These are phyloP conservation scores for Kandelia obovata DNA, from an alignment of 345 rosid species.

Conservation along the genomic window DNA sequence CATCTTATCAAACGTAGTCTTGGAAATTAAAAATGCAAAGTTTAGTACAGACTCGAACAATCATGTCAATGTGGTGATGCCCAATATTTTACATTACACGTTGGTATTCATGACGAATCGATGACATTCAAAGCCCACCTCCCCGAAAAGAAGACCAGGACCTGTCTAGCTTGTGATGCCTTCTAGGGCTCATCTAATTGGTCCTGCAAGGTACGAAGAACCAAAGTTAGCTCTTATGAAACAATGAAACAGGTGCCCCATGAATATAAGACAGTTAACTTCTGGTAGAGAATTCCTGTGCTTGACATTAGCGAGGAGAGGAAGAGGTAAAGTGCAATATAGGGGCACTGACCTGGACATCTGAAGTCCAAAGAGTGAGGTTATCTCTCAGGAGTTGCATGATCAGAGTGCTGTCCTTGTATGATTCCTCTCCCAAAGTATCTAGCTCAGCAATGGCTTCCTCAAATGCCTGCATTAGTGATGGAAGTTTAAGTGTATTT, in stretches of 20 bases:
- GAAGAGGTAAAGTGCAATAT: not conserved
- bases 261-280: not conserved
- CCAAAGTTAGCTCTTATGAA: not conserved
- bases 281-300: not conserved
- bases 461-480: conserved; percentile 48
- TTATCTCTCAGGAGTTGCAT: conserved; percentile 66
- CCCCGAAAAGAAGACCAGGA: conserved; percentile 46
- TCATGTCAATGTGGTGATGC: conserved; percentile 2
- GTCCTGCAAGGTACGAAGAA: conserved; percentile 43
- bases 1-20: too few species aligned
- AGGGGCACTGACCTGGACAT: conserved; percentile 54
- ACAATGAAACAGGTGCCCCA: not conserved
- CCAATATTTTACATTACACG: conserved; percentile 22
- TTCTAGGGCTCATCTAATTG: conserved; percentile 67
- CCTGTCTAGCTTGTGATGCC: conserved; percentile 22
- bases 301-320: not conserved
- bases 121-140: conserved; percentile 77
- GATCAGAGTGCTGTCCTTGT: conserved; percentile 63
- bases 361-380: conserved; percentile 85
- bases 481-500: not conserved
- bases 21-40: not conserved
- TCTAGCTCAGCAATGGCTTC: conserved; percentile 72
- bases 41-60: not conserved
- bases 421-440: conserved; percentile 60
- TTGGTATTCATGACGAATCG: conserved; percentile 25